phyloP scores from a whole-genome alignment of 345 rosid genomes.

The Ceriops decandra region DNA sequence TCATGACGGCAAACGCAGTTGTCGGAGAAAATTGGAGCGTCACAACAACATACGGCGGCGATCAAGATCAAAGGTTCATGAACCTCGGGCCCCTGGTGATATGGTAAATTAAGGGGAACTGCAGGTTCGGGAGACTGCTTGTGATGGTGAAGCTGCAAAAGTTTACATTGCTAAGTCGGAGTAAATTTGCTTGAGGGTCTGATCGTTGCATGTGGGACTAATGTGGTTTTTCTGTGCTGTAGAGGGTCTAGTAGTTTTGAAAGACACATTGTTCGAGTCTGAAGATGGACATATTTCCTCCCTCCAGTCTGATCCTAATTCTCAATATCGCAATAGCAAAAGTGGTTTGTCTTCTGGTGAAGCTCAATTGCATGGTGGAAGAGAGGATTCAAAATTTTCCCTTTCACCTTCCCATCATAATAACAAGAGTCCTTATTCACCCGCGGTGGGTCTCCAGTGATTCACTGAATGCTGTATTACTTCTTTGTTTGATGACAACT shows the following conservation, averaged over 20 bases:
- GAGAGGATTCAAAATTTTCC: slow-evolving; percentile 50
- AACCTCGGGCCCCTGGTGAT: slow-evolving; percentile 33
- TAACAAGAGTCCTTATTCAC: slow-evolving; percentile 65
- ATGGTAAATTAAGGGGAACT: slow-evolving; percentile 38
- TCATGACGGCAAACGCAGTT: slow-evolving; percentile 90
- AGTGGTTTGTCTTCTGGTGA: slow-evolving; percentile 55
- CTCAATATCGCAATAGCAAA: slow-evolving; percentile 51
- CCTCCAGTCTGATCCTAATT: slow-evolving; percentile 41
- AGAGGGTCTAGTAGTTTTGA: slow-evolving; percentile 46
- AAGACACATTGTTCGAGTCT: slow-evolving; percentile 52
- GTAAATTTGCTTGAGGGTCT: not conserved
- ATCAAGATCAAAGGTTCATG: slow-evolving; percentile 39
- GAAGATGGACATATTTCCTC: slow-evolving; percentile 53
- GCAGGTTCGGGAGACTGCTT: slow-evolving; percentile 36
- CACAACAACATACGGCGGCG: slow-evolving; percentile 70
- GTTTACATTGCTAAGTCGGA: slow-evolving; percentile 33
- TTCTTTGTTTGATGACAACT: slow-evolving; percentile 6
- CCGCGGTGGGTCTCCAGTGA: slow-evolving; percentile 53
- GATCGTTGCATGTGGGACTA: not conserved
- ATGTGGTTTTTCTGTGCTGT: slow-evolving; percentile 2
- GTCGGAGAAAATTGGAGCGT: slow-evolving; percentile 88
- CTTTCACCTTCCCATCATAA: slow-evolving; percentile 57
- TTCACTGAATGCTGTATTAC: slow-evolving; percentile 5
- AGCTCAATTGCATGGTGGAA: slow-evolving; percentile 41
- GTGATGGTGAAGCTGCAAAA: slow-evolving; percentile 62